These are phyloP conservation scores for Metschnikowia reukaufii DNA, from an alignment of 805 yeast species.

Conservation along the genomic window DNA sequence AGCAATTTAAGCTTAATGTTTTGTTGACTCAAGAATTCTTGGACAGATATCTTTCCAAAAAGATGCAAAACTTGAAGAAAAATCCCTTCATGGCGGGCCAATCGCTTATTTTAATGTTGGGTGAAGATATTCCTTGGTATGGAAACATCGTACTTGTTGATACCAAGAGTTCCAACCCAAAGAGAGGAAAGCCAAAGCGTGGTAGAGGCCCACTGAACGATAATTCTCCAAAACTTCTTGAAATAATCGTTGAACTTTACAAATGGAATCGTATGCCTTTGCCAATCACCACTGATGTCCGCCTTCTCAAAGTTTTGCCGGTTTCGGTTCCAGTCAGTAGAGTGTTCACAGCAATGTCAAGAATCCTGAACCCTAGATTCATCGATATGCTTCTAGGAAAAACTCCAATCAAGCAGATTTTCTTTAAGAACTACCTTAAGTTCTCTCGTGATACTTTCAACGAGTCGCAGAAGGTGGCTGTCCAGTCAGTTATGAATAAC, in stretches of 20 bases:
- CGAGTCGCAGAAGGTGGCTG: conserved; percentile 55
- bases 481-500: conserved; percentile 51
- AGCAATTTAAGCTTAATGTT: conserved; percentile 44
- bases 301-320: conserved; percentile 48
- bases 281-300: conserved; percentile 45
- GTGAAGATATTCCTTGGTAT: conserved; percentile 57
- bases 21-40: conserved; percentile 49
- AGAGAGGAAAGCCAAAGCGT: conserved; percentile 12
- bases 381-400: conserved; percentile 55
- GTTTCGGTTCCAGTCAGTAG: conserved; percentile 63
- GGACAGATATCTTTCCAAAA: conserved; percentile 49
- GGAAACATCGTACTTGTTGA: conserved; percentile 51
- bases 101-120: conserved; percentile 54
- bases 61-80: conserved; percentile 51
- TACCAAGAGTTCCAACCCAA: conserved; percentile 10
- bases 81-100: conserved; percentile 61
- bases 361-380: conserved; percentile 53
- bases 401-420: conserved; percentile 53
- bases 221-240: conserved; percentile 28
- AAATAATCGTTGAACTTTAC: conserved; percentile 51
- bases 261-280: conserved; percentile 57
- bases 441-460: conserved; percentile 52
- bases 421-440: conserved; percentile 53
- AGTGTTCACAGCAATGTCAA: conserved; percentile 65
- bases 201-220: conserved; percentile 11